These are phyloP conservation scores for Plenodomus tracheiphilus DNA, from an alignment of 2,329 filamentous ascomycete species.

Conservation along the genomic window DNA sequence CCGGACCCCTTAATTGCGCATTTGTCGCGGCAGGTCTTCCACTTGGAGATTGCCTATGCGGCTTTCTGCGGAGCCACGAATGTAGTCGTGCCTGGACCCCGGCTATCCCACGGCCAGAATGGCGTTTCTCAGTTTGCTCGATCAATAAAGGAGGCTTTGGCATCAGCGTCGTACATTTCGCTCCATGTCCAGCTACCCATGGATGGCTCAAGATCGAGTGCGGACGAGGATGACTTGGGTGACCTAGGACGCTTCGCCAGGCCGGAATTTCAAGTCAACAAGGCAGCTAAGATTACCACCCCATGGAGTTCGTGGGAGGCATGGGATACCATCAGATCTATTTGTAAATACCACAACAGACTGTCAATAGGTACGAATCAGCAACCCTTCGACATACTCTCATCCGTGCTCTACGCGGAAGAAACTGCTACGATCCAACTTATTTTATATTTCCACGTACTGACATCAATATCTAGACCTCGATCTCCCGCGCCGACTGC, in stretches of 20 bases:
- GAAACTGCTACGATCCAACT: not conserved
- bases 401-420: constrained; percentile 1
- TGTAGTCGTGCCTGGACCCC: constrained; percentile 79
- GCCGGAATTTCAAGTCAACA: constrained; percentile 41
- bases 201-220: constrained; percentile 70
- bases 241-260: constrained; percentile 56
- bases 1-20: constrained; percentile 79
- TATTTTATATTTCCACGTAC: too few species aligned
- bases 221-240: constrained; percentile 56
- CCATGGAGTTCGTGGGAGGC: constrained; percentile 86
- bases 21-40: constrained; percentile 86
- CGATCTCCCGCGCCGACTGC: constrained; percentile 62
- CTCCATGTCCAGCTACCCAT: constrained; percentile 83
- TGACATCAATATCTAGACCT: constrained; percentile 44
- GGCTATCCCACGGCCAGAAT: constrained; percentile 61
- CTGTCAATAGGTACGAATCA: constrained; percentile 76
- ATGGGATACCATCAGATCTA: constrained; percentile 84
- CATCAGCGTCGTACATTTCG: constrained; percentile 73
- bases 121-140: constrained; percentile 76
- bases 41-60: constrained; percentile 90
- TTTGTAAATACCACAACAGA: constrained; percentile 82
- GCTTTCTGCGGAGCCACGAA: constrained; percentile 90
- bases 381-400: not conserved
- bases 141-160: constrained; percentile 78
- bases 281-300: constrained; percentile 56